phyloP scores from a whole-genome alignment of 768 basidiomycete species.

The Kwoniella mangroviensis region DNA sequence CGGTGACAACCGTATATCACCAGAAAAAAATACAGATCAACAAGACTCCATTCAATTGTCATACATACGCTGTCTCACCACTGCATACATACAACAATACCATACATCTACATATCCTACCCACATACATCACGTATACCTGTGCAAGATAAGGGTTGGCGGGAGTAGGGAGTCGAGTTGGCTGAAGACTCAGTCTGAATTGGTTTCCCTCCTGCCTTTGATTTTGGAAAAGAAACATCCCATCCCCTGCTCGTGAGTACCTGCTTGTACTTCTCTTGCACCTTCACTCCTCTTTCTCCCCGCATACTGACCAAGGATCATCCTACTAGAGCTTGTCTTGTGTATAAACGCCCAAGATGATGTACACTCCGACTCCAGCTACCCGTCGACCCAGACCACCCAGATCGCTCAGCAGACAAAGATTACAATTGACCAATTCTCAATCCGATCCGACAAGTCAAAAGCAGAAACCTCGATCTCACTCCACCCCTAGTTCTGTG shows the following conservation, averaged over 20 bases:
- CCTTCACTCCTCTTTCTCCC: not conserved
- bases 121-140: not conserved
- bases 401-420: conserved; percentile 19
- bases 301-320: not conserved
- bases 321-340: not conserved
- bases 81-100: not conserved
- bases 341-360: conserved; percentile 27
- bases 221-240: not conserved
- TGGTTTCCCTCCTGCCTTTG: not conserved
- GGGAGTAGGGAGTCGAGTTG: not conserved
- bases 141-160: conserved; percentile 1
- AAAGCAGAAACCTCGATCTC: not conserved
- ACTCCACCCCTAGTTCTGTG: not conserved
- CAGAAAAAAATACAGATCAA: no score
- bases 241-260: not conserved
- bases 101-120: not conserved
- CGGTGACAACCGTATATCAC: conserved; percentile 1
- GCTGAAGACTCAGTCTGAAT: conserved; percentile 2
- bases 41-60: not conserved
- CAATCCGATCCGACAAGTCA: not conserved
- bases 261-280: not conserved
- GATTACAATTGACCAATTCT: conserved; percentile 10
- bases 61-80: not conserved
- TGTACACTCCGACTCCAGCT: conserved; percentile 42
- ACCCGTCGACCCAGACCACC: conserved; percentile 44